phyloP scores from a whole-genome alignment of 2,329 filamentous ascomycete genomes.

The Botrytis medusae region DNA sequence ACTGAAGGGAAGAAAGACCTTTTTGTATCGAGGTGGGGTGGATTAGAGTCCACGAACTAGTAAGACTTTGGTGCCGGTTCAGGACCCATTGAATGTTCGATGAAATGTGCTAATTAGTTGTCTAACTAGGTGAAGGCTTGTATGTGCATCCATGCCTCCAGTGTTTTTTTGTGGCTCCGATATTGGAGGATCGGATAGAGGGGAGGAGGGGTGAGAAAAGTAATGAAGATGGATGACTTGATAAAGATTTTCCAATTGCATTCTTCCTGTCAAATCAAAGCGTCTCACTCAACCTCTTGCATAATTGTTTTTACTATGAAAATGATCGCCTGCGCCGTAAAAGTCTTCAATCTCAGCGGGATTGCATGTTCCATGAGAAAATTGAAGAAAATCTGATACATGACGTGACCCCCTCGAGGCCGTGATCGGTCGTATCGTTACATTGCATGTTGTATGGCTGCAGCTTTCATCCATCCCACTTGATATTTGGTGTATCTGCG shows the following conservation, averaged over 20 bases:
- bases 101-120: background rate
- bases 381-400: constrained; percentile 4
- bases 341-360: background rate
- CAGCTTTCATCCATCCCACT: background rate
- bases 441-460: constrained; percentile 1
- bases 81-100: constrained; percentile 10
- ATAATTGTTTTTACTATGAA: background rate
- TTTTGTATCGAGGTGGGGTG: constrained; percentile 21
- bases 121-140: constrained; percentile 1
- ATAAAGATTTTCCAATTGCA: background rate
- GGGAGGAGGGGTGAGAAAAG: background rate
- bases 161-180: constrained; percentile 1
- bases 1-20: background rate
- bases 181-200: constrained; percentile 5
- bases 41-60: constrained; percentile 1
- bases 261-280: background rate
- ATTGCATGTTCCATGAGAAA: background rate
- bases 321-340: background rate
- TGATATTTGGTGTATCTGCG: background rate
- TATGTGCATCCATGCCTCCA: background rate
- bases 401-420: constrained; percentile 1
- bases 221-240: background rate
- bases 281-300: background rate
- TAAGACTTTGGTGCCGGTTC: constrained; percentile 6
- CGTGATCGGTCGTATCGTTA: constrained; percentile 16